Evolutionary conservation across 2,329 filamentous ascomycete species (phyloP), one percentile per base, ranked within the genome.

Genomic region (Neocatenulostroma microsporum): DNA sequence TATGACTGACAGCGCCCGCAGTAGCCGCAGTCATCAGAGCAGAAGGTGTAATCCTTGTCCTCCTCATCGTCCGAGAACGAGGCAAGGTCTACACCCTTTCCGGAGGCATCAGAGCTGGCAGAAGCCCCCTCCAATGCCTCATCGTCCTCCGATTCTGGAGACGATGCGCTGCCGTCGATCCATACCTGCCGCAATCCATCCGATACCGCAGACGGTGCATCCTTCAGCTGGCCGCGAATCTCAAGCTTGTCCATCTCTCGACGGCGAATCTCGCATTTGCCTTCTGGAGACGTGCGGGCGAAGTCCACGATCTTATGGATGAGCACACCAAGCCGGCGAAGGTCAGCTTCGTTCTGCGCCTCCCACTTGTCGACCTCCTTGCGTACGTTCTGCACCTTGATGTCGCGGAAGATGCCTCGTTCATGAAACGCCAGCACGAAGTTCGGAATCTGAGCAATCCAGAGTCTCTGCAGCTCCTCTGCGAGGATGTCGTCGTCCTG

Each of bases 361-460:
- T 71, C 67, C 69, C 69, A 74, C 3, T 48, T 30, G 9, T 51
- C 30, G 0, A 71, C 37, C 5, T 61, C 50, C 8, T 55, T 27
- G 2, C 50, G 48, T n/a, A 67, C 50, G 38, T 70, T 49, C 12
- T 50, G 47, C 6, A 66, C 50, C n/a, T 42, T 48, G 24, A 69
- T 60, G 11, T 68, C 55, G 32, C 39, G 24, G 46, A 75, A 75
- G 0, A 59, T 21, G 5, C 62, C 61, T 5, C 37, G 48, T 7
- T 62, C 42, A 46, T 76, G 72, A 40, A 67, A 70, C 0, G 69
- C 72, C 14, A 74, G 44, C 21, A 75, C 54, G 39, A 75, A 69
- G 37, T 68, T 71, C 0, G 67, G 63, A 18, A 68, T 67, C 44
- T 74, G 73, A 15, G 62, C 55, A 11, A 70, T 27, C 71, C 70